Evolutionary conservation across 495 filamentous ascomycete species (phyloP).

Genomic region (Penicillium manginii): DNA sequence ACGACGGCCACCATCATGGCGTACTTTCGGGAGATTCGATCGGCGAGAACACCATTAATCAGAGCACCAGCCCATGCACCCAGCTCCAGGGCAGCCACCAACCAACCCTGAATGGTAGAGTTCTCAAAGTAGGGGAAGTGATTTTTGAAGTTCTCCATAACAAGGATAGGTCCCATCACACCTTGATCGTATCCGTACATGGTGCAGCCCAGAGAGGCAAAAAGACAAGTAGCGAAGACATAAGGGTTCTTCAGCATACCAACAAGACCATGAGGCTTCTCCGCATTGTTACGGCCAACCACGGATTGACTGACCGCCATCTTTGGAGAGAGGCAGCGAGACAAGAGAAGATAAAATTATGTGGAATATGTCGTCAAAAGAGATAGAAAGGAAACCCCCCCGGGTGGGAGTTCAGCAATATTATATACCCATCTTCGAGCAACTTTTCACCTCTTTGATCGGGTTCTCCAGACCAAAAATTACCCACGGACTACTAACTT

Average conservation of each 20-base stretch:
- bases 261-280: conserved; percentile 37
- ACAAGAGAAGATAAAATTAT: not conserved
- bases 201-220: conserved; percentile 71
- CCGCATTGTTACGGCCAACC: conserved; percentile 40
- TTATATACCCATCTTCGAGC: not conserved
- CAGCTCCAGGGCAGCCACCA: conserved; percentile 78
- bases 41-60: conserved; percentile 74
- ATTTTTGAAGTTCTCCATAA: conserved; percentile 34
- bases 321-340: conserved; percentile 2
- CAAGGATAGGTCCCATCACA: conserved; percentile 67
- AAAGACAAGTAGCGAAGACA: conserved; percentile 39
- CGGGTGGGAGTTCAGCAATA: not conserved
- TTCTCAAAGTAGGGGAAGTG: conserved; percentile 46
- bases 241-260: conserved; percentile 44
- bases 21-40: conserved; percentile 76
- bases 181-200: conserved; percentile 74
- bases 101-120: conserved; percentile 69
- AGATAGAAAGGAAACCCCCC: not conserved
- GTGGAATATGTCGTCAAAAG: not conserved
- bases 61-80: conserved; percentile 81
- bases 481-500: not conserved
- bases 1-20: conserved; percentile 68
- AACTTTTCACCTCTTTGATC: not conserved
- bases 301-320: conserved; percentile 38
- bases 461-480: not conserved